Percentiles rank a stretch among this genome's conserved stretches.
Evolutionary conservation across 306 rosid species (phyloP).

Genomic region (Cucurbita ficifolia): DNA sequence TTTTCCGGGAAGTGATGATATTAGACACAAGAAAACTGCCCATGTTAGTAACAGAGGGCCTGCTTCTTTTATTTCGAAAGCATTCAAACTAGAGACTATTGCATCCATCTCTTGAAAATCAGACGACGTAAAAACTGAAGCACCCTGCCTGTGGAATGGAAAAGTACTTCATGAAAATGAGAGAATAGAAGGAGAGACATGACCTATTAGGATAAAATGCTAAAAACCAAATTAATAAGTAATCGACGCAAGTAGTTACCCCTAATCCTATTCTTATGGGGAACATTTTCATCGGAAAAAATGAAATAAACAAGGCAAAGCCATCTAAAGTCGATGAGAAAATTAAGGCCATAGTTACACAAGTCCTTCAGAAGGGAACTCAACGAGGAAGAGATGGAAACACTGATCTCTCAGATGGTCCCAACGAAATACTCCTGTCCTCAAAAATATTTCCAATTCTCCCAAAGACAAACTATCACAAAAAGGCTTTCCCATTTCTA

Average conservation of each 20-base stretch:
- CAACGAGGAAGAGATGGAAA: neutral
- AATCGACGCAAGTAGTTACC: neutral
- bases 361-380: neutral
- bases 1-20: conserved; percentile 70
- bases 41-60: conserved; percentile 76
- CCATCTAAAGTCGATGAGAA: neutral
- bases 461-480: neutral
- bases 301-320: neutral
- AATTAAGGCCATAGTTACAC: neutral
- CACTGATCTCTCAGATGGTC: neutral
- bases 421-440: neutral
- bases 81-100: conserved; percentile 48
- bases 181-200: neutral
- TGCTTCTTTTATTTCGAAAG: conserved; percentile 61
- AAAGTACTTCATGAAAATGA: neutral
- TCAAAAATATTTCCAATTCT: neutral
- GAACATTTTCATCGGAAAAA: neutral
- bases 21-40: conserved; percentile 80
- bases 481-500: neutral
- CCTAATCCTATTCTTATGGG: neutral
- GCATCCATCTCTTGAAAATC: conserved; percentile 85
- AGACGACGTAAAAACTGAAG: conserved; percentile 29
- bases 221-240: neutral
- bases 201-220: neutral
- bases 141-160: conserved; percentile 42